Percentiles rank a stretch among this genome's conserved stretches.
Conservation (phyloP, 2,329 filamentous ascomycete species). For the Paracoccidioides brasiliensis region DNA sequence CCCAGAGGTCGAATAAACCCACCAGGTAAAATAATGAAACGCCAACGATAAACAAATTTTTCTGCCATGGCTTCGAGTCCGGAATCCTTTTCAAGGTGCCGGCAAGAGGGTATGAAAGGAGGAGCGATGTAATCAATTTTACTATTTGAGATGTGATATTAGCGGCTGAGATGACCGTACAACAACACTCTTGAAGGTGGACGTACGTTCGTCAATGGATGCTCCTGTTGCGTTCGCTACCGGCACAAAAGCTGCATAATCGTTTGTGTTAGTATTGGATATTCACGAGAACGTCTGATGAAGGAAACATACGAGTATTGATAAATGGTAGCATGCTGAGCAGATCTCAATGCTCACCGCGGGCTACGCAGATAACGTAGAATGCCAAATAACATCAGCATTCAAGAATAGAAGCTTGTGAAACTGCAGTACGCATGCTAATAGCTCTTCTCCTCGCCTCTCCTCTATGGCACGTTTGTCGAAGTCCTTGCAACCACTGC, state of each 20-base stretch:
- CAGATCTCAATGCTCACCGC: not conserved
- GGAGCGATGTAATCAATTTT: constrained; percentile 81
- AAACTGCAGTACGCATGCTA: not conserved
- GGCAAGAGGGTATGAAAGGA: constrained; percentile 84
- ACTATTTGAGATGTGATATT: constrained; percentile 42
- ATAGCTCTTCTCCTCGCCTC: not conserved
- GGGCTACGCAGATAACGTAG: not conserved
- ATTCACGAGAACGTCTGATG: not conserved
- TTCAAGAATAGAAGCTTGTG: not conserved
- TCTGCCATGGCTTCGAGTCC: constrained; percentile 66
- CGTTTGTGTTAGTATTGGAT: not conserved
- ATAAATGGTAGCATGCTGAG: constrained; percentile 2
- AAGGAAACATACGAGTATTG: not conserved
- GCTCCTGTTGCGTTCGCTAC: constrained; percentile 45
- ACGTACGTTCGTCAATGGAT: constrained; percentile 50
- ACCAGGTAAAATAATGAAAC: constrained; percentile 82
- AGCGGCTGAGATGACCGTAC: constrained; percentile 1
- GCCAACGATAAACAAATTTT: constrained; percentile 75
- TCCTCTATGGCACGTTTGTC: not conserved
- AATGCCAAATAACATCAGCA: not conserved
- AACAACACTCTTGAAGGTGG: not conserved
- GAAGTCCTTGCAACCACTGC: not conserved
- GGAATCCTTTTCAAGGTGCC: constrained; percentile 80
- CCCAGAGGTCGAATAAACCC: constrained; percentile 87
- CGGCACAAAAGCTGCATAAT: constrained; percentile 45